These are phyloP conservation scores for Pisolithus sp. DNA, from an alignment of 768 basidiomycete species.

Conservation along the genomic window DNA sequence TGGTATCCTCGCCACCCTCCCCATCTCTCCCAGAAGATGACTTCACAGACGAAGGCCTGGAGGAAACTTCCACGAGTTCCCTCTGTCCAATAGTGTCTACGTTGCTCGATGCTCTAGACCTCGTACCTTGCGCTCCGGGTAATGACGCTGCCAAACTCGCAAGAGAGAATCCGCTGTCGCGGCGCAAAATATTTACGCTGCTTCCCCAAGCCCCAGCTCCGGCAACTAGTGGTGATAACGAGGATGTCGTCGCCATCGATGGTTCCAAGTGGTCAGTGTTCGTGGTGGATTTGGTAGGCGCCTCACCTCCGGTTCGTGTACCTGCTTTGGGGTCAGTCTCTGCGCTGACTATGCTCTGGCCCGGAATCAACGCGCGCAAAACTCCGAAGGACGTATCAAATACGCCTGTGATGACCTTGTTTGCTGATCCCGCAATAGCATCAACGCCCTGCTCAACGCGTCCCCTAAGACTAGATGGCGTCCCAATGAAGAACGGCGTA, in stretches of 20 bases:
- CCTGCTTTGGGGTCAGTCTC: background rate
- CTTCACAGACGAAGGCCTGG: constrained; percentile 42
- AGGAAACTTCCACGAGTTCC: constrained; percentile 50
- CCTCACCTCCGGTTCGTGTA: background rate
- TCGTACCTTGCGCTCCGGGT: constrained; percentile 32
- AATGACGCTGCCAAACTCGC: constrained; percentile 66
- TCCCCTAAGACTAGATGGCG: constrained; percentile 51
- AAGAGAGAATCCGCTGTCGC: constrained; percentile 80
- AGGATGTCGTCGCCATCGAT: constrained; percentile 13
- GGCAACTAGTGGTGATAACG: background rate
- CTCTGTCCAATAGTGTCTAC: constrained; percentile 35
- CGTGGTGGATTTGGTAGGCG: constrained; percentile 13
- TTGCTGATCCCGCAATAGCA: constrained; percentile 75
- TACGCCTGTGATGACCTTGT: constrained; percentile 72
- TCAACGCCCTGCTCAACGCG: constrained; percentile 78
- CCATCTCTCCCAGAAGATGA: constrained; percentile 21
- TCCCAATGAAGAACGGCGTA: constrained; percentile 38
- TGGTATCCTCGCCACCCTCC: constrained; percentile 6
- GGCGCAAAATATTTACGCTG: constrained; percentile 62
- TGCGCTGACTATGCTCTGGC: constrained; percentile 19
- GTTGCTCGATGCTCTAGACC: constrained; percentile 8
- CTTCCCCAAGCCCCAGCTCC: constrained; percentile 35
- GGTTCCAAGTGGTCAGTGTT: constrained; percentile 22
- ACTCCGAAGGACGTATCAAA: constrained; percentile 89
- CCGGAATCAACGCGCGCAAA: constrained; percentile 68